Conservation (phyloP, 768 basidiomycete genomes). For the Tricholoma terreum region DNA sequence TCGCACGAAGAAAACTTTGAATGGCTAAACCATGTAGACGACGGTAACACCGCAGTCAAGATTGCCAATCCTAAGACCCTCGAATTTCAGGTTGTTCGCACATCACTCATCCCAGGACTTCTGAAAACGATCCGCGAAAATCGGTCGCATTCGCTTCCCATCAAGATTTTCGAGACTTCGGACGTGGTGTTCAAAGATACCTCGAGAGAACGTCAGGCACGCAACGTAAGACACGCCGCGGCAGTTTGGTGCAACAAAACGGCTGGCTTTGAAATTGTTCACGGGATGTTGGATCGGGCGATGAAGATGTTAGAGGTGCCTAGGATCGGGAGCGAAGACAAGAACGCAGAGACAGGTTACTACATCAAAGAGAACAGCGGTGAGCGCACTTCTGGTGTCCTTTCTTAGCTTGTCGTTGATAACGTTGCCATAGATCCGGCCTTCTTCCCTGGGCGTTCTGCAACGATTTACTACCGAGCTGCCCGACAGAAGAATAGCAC, state of each 20-base stretch:
- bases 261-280: slow-evolving; percentile 95
- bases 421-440: slow-evolving; percentile 62
- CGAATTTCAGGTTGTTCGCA: slow-evolving; percentile 97
- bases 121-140: slow-evolving; percentile 98
- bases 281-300: slow-evolving; percentile 89
- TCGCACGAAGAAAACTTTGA: slow-evolving; percentile 98
- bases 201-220: slow-evolving; percentile 72
- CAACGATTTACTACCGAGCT: slow-evolving; percentile 84
- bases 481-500: slow-evolving; percentile 33
- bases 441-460: slow-evolving; percentile 94
- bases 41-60: slow-evolving; percentile 76
- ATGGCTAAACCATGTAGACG: slow-evolving; percentile 85
- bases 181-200: slow-evolving; percentile 91
- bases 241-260: slow-evolving; percentile 97
- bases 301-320: slow-evolving; percentile 97
- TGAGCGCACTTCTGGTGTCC: slow-evolving; percentile 35
- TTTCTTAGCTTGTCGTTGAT: neutral
- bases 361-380: slow-evolving; percentile 87
- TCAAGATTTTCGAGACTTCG: slow-evolving; percentile 90
- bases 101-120: slow-evolving; percentile 91
- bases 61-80: slow-evolving; percentile 97
- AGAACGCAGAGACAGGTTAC: slow-evolving; percentile 69
- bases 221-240: slow-evolving; percentile 85
- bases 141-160: slow-evolving; percentile 85
- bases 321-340: slow-evolving; percentile 58